These are phyloP conservation scores for Prinsepia uniflora DNA, from an alignment of 306 rosid species.

Conservation along the genomic window DNA sequence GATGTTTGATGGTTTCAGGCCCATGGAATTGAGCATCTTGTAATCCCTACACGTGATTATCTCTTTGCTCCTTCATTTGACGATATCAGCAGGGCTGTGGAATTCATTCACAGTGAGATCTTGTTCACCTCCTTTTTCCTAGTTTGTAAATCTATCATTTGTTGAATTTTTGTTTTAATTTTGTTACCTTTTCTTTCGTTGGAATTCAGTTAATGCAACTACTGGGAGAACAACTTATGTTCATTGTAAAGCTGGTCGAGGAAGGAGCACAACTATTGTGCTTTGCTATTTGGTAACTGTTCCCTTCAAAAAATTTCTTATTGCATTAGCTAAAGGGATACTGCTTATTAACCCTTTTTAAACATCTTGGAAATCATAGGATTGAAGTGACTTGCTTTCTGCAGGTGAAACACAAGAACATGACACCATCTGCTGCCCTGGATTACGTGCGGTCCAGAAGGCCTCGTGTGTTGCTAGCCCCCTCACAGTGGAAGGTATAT, in stretches of 20 bases:
- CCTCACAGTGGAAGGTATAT: conserved; percentile 87
- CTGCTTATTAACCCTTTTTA: neutral
- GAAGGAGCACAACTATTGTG: conserved; percentile 94
- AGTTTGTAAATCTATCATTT: neutral
- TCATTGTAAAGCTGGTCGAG: conserved; percentile 98
- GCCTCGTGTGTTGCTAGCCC: conserved; percentile 87
- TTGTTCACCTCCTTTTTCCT: neutral
- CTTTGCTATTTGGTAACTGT: conserved; percentile 88
- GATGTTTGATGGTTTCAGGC: conserved; percentile 50
- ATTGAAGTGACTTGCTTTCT: conserved; percentile 26
- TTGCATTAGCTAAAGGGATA: conserved; percentile 6
- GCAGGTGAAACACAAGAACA: conserved; percentile 77
- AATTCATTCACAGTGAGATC: conserved; percentile 79
- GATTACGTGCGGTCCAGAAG: conserved; percentile 85
- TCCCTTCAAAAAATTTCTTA: conserved; percentile 3
- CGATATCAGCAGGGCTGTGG: conserved; percentile 81
- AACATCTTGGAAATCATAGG: conserved; percentile 1
- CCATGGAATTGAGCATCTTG: conserved; percentile 86
- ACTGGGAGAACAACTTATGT: conserved; percentile 84
- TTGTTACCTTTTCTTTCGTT: conserved; percentile 1
- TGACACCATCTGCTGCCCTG: conserved; percentile 79
- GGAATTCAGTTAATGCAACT: conserved; percentile 50
- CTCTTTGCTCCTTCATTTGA: conserved; percentile 88
- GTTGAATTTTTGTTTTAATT: neutral
- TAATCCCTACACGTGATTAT: conserved; percentile 93